phyloP scores from a whole-genome alignment of 805 yeast genomes.

The Maudiozyma turicensis region DNA sequence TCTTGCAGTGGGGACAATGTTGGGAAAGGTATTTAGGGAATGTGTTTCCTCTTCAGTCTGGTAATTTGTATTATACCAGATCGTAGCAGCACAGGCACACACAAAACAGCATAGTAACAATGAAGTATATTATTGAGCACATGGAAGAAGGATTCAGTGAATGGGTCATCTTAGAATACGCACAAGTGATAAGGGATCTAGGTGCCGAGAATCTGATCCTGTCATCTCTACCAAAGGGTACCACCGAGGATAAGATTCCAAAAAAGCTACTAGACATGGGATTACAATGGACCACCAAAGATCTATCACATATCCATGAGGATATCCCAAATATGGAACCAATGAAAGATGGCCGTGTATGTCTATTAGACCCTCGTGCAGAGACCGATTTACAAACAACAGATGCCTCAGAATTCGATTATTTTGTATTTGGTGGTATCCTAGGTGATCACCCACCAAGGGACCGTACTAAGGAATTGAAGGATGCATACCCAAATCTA shows the following conservation, averaged over 20 bases:
- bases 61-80: neutral
- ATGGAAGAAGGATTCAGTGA: constrained; percentile 96
- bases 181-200: constrained; percentile 72
- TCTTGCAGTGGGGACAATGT: no score
- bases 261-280: constrained; percentile 46
- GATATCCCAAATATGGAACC: constrained; percentile 38
- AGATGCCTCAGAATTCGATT: constrained; percentile 61
- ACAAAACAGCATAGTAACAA: no score
- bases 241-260: constrained; percentile 60
- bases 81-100: neutral
- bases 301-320: constrained; percentile 40
- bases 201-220: constrained; percentile 67
- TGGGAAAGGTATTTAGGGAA: neutral
- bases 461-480: constrained; percentile 86
- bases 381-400: constrained; percentile 58
- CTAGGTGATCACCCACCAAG: constrained; percentile 87
- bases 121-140: constrained; percentile 93
- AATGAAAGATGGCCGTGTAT: constrained; percentile 42
- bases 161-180: constrained; percentile 87
- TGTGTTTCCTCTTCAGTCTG: neutral
- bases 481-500: constrained; percentile 55
- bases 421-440: constrained; percentile 93
- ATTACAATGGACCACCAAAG: constrained; percentile 74
- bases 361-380: constrained; percentile 87
- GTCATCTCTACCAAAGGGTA: constrained; percentile 61